A percentile compares a stretch with the other conserved stretches of the same genome.
Evolutionary conservation across 2,329 filamentous ascomycete species (phyloP).

Genomic region (Dissoconium aciculare): DNA sequence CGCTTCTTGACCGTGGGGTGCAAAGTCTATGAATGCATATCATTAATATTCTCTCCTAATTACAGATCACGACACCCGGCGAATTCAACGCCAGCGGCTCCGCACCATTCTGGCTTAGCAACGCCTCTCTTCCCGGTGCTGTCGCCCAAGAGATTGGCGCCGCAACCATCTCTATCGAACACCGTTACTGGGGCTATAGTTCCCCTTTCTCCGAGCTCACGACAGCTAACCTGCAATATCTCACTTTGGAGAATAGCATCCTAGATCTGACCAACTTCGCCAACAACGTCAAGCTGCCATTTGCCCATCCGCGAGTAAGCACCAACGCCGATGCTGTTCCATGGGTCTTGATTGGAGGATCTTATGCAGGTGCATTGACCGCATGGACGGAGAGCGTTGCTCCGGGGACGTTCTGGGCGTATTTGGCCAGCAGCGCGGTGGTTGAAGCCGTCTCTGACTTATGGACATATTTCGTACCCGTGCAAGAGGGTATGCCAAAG

Average conservation of each 20-base stretch:
- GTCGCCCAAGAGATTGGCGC: slow-evolving; percentile 38
- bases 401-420: slow-evolving; percentile 45
- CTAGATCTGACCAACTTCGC: slow-evolving; percentile 42
- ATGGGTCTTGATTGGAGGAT: slow-evolving; percentile 42
- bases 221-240: slow-evolving; percentile 37
- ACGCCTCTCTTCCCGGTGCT: slow-evolving; percentile 33
- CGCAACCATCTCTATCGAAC: slow-evolving; percentile 41
- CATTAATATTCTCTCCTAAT: too few species aligned
- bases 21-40: too few species aligned
- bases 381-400: slow-evolving; percentile 39
- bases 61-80: slow-evolving; percentile 25
- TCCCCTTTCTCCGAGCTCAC: slow-evolving; percentile 38
- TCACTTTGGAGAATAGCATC: slow-evolving; percentile 40
- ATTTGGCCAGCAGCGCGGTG: slow-evolving; percentile 40
- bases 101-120: slow-evolving; percentile 36
- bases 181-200: slow-evolving; percentile 43
- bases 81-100: slow-evolving; percentile 34
- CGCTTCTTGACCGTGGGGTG: too few species aligned
- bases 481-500: slow-evolving; percentile 40
- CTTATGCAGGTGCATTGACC: slow-evolving; percentile 40
- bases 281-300: slow-evolving; percentile 37
- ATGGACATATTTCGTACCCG: slow-evolving; percentile 43
- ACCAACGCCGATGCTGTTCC: slow-evolving; percentile 39
- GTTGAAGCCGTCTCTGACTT: slow-evolving; percentile 41
- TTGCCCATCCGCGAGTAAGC: slow-evolving; percentile 34